These are phyloP conservation scores for Taiozyma sp. DNA, from an alignment of 1,139 yeast species.

Conservation along the genomic window DNA sequence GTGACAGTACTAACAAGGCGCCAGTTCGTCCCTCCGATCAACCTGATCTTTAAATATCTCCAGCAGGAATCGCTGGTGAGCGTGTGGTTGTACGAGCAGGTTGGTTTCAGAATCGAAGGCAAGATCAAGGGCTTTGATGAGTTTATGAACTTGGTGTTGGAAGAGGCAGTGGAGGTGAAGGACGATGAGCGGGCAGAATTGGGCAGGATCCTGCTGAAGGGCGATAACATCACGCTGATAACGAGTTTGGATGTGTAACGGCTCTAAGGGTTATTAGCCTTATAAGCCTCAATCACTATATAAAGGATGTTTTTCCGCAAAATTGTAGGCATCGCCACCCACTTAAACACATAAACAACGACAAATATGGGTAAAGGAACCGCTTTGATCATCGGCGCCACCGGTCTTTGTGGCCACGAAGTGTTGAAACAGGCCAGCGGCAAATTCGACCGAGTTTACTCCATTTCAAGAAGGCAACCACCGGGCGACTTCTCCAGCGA, in stretches of 20 bases:
- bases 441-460: conserved; percentile 32
- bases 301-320: no score
- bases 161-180: conserved; percentile 72
- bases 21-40: conserved; percentile 82
- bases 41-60: conserved; percentile 78
- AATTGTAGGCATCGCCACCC: no score
- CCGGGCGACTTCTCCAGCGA: not conserved
- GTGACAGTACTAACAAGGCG: not conserved
- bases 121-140: conserved; percentile 90
- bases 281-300: no score
- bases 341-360: no score
- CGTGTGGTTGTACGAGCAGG: conserved; percentile 88
- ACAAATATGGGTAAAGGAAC: conserved; percentile 1
- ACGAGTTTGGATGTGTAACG: conserved; percentile 32
- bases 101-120: conserved; percentile 75
- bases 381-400: conserved; percentile 46
- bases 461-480: conserved; percentile 26
- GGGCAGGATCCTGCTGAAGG: conserved; percentile 74
- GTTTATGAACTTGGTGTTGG: conserved; percentile 86
- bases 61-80: conserved; percentile 79
- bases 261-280: not conserved
- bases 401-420: conserved; percentile 55
- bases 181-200: conserved; percentile 35
- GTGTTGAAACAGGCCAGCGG: conserved; percentile 35
- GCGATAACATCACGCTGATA: conserved; percentile 88